Evolutionary conservation across 768 basidiomycete genomes (phyloP).

Genomic region (Mycena kentingensis): DNA sequence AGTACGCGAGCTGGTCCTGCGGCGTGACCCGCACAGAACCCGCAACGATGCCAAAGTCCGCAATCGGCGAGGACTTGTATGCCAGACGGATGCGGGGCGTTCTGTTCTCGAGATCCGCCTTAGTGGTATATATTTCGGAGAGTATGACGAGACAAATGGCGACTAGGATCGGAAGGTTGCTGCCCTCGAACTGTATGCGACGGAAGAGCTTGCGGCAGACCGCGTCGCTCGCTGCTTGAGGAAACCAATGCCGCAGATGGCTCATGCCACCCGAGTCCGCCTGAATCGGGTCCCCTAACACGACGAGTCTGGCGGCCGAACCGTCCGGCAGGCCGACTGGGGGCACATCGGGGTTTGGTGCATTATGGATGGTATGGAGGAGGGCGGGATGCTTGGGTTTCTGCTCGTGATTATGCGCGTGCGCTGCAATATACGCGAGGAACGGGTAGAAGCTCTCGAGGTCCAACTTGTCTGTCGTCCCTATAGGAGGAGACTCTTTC

Average conservation of each 20-base stretch:
- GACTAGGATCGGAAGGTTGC: constrained; percentile 35
- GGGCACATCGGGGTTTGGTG: constrained; percentile 14
- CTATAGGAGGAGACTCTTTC: constrained; percentile 21
- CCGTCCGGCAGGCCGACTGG: constrained; percentile 16
- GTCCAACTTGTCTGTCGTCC: constrained; percentile 39
- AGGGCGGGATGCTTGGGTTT: constrained; percentile 19
- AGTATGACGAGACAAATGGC: constrained; percentile 37
- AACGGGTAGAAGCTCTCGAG: constrained; percentile 33
- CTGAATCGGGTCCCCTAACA: constrained; percentile 19
- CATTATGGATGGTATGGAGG: constrained; percentile 18
- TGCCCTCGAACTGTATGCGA: constrained; percentile 37
- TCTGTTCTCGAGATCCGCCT: constrained; percentile 24
- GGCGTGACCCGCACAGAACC: constrained; percentile 36
- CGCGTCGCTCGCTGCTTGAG: constrained; percentile 25
- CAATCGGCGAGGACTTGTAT: constrained; percentile 42
- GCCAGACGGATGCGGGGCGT: constrained; percentile 36
- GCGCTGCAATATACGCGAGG: constrained; percentile 29
- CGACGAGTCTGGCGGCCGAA: constrained; percentile 17
- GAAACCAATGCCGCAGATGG: constrained; percentile 36
- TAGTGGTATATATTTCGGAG: constrained; percentile 44
- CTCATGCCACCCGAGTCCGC: background rate
- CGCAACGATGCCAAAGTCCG: constrained; percentile 47
- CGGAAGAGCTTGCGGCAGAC: constrained; percentile 33
- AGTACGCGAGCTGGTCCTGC: constrained; percentile 41
- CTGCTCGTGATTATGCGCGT: constrained; percentile 16